Percentiles rank a stretch among this genome's conserved stretches.
phyloP scores from a whole-genome alignment of 306 rosid species.

The Corylus heterophylla region DNA sequence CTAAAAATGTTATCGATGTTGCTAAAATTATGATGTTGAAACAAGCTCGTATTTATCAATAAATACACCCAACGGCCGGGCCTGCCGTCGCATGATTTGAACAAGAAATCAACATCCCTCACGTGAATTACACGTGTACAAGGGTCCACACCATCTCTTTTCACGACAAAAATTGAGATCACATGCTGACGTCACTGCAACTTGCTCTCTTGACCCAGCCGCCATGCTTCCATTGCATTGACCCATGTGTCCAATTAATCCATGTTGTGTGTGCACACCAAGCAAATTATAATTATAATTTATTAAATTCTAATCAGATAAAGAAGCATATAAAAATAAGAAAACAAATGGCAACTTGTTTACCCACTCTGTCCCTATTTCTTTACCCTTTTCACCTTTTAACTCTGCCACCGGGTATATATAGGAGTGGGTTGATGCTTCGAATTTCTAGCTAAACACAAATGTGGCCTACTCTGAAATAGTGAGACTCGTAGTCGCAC shows the following conservation, averaged over 20 bases:
- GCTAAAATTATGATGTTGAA: no score
- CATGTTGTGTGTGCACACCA: conserved; percentile 2
- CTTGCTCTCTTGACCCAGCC: conserved; percentile 47
- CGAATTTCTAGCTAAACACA: background rate
- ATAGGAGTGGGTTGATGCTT: conserved; percentile 10
- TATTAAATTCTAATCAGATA: background rate
- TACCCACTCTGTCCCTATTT: background rate
- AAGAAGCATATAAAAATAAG: background rate
- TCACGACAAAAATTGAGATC: background rate
- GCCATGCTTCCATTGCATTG: conserved; percentile 59
- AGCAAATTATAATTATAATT: background rate
- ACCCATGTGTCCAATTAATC: conserved; percentile 62
- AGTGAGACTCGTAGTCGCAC: background rate
- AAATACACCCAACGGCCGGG: background rate
- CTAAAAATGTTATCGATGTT: no score
- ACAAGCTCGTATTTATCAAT: no score
- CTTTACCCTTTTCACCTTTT: background rate
- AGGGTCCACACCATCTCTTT: background rate
- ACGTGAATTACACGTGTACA: conserved; percentile 4
- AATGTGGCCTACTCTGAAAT: background rate
- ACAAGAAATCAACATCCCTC: background rate
- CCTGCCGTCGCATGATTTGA: background rate
- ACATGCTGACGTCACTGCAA: conserved; percentile 23
- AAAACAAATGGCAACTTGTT: conserved; percentile 1
- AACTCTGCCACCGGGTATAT: conserved; percentile 5